Percentiles rank a stretch among this genome's conserved stretches.
phyloP scores from a whole-genome alignment of 2,329 filamentous ascomycete genomes.

The Microcyclospora tardicrescens region DNA sequence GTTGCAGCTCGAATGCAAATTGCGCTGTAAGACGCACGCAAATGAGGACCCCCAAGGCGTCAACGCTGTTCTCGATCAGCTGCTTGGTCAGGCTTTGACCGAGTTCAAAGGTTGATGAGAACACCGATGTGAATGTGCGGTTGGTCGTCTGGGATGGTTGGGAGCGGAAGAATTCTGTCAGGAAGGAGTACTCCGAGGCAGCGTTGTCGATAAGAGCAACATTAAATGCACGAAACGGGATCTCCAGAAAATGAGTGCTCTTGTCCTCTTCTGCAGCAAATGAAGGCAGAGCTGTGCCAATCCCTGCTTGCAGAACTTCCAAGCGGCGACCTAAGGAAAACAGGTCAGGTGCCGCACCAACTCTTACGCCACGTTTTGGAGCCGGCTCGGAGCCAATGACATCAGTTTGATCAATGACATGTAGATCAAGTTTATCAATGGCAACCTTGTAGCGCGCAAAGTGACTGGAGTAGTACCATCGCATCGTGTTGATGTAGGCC shows the following conservation, averaged over 20 bases:
- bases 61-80: constrained; percentile 63
- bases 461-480: constrained; percentile 92
- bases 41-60: constrained; percentile 77
- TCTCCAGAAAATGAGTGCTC: constrained; percentile 71
- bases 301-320: constrained; percentile 63
- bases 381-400: constrained; percentile 55
- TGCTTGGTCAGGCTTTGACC: constrained; percentile 65
- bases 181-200: constrained; percentile 86
- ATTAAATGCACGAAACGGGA: constrained; percentile 89
- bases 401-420: constrained; percentile 70
- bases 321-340: constrained; percentile 80
- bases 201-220: constrained; percentile 87
- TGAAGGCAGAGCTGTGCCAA: constrained; percentile 66
- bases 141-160: constrained; percentile 65
- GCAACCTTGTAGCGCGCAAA: constrained; percentile 79
- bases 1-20: constrained; percentile 84
- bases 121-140: constrained; percentile 74
- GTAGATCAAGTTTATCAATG: constrained; percentile 71
- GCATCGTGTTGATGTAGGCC: constrained; percentile 96
- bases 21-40: constrained; percentile 89
- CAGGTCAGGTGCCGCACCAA: constrained; percentile 51
- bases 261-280: constrained; percentile 88
- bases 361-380: constrained; percentile 23
- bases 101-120: constrained; percentile 77
- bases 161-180: constrained; percentile 78